Percentiles rank a stretch among this genome's conserved stretches.
phyloP scores from a whole-genome alignment of 805 yeast genomes.

The Wickerhamomyces sydowiorum region DNA sequence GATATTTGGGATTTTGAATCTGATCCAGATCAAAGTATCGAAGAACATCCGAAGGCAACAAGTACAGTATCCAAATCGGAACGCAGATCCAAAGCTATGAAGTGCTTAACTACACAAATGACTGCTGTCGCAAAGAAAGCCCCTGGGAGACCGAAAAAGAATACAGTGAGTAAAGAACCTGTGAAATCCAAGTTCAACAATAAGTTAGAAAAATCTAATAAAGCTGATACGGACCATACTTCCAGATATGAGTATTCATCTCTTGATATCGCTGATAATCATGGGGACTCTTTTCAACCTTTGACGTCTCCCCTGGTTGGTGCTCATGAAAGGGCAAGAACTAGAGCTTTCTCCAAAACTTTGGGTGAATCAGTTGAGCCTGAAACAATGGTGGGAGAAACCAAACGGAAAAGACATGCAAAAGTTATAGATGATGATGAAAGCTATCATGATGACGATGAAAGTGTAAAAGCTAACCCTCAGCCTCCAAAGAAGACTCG shows the following conservation, averaged over 20 bases:
- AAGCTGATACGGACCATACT: background rate
- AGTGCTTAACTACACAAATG: conserved; percentile 1
- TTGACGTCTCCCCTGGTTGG: conserved; percentile 9
- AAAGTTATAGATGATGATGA: conserved; percentile 18
- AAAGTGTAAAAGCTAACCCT: conserved; percentile 12
- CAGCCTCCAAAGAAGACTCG: background rate
- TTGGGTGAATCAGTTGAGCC: conserved; percentile 1
- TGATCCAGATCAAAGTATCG: conserved; percentile 3
- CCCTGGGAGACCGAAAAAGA: background rate
- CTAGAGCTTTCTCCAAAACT: conserved; percentile 7
- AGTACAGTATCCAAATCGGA: background rate
- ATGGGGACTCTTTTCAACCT: background rate
- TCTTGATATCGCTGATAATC: conserved; percentile 3
- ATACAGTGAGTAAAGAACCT: background rate
- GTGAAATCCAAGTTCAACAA: background rate
- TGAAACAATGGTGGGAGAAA: background rate
- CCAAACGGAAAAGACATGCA: background rate
- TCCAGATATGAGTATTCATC: conserved; percentile 3
- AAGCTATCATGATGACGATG: conserved; percentile 13
- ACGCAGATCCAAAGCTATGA: conserved; percentile 6
- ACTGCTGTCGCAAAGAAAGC: background rate
- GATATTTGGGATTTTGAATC: conserved; percentile 22
- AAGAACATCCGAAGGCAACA: background rate
- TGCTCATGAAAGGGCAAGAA: conserved; percentile 11
- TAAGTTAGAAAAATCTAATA: background rate